These are phyloP conservation scores for Rubus parviflorus DNA, from an alignment of 306 rosid genomes.

Conservation along the genomic window DNA sequence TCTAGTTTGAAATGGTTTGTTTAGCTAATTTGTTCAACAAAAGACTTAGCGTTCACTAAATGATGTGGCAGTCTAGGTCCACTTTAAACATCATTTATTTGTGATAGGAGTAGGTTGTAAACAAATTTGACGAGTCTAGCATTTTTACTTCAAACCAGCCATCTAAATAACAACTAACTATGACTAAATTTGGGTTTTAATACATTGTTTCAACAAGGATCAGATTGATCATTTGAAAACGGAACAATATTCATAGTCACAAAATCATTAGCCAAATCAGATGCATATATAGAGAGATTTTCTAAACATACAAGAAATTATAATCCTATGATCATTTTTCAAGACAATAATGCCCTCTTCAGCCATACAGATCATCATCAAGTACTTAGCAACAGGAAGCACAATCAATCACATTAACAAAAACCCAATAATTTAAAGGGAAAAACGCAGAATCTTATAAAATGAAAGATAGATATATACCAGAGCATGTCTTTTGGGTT, in stretches of 20 bases:
- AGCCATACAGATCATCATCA: too few species aligned
- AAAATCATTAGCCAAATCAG: background rate
- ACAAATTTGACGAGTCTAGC: background rate
- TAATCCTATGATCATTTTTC: background rate
- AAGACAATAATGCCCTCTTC: background rate
- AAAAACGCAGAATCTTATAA: background rate
- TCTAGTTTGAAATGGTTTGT: background rate
- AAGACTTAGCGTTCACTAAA: too few species aligned
- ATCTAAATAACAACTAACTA: background rate
- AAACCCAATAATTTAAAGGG: background rate
- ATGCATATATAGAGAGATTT: too few species aligned
- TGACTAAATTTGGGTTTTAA: background rate
- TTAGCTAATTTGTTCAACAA: too few species aligned
- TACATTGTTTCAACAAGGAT: background rate
- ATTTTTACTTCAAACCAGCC: background rate
- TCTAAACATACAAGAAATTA: too few species aligned
- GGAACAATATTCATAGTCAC: background rate
- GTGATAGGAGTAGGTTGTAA: background rate
- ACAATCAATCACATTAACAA: background rate
- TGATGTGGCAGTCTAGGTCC: too few species aligned
- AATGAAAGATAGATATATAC: conserved; percentile 28
- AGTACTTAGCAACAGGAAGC: too few species aligned
- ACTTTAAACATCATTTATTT: too few species aligned
- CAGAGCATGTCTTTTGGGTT: conserved; percentile 73
- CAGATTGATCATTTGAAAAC: background rate